Conservation (phyloP, 1,284 basidiomycete genomes). For the Tylopilus sp. region DNA sequence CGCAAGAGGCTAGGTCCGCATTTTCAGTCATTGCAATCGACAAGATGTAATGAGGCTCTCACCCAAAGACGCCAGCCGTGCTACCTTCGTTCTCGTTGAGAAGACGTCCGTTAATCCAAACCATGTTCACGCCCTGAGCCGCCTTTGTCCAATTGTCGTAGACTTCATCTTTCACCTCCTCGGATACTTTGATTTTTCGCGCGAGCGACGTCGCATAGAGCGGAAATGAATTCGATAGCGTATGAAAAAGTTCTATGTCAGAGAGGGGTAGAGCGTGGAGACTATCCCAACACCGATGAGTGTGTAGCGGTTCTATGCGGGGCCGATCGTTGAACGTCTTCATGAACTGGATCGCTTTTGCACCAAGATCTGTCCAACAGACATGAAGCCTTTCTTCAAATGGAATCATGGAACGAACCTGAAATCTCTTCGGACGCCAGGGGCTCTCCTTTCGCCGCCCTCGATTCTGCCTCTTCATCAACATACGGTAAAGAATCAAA, state of each 20-base stretch:
- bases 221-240: slow-evolving; percentile 86
- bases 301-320: slow-evolving; percentile 3
- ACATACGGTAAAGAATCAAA: slow-evolving; percentile 57
- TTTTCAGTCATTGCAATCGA: not conserved
- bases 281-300: slow-evolving; percentile 23
- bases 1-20: slow-evolving; percentile 54
- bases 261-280: slow-evolving; percentile 12
- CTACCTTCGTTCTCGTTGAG: slow-evolving; percentile 65
- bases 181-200: slow-evolving; percentile 56
- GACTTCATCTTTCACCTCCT: slow-evolving; percentile 56
- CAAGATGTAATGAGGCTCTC: not conserved
- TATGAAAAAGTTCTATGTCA: slow-evolving; percentile 60
- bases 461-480: slow-evolving; percentile 44
- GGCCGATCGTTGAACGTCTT: slow-evolving; percentile 41
- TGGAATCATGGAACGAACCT: slow-evolving; percentile 36
- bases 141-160: slow-evolving; percentile 52
- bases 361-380: slow-evolving; percentile 54
- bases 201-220: slow-evolving; percentile 73
- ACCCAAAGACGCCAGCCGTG: slow-evolving; percentile 52
- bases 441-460: slow-evolving; percentile 39
- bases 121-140: slow-evolving; percentile 50
- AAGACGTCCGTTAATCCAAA: slow-evolving; percentile 78
- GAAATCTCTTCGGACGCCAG: slow-evolving; percentile 62
- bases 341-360: slow-evolving; percentile 73
- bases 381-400: not conserved